Evolutionary conservation across 805 yeast species (phyloP), one percentile per base, ranked within the genome.

Genomic region (Millerago galiae): DNA sequence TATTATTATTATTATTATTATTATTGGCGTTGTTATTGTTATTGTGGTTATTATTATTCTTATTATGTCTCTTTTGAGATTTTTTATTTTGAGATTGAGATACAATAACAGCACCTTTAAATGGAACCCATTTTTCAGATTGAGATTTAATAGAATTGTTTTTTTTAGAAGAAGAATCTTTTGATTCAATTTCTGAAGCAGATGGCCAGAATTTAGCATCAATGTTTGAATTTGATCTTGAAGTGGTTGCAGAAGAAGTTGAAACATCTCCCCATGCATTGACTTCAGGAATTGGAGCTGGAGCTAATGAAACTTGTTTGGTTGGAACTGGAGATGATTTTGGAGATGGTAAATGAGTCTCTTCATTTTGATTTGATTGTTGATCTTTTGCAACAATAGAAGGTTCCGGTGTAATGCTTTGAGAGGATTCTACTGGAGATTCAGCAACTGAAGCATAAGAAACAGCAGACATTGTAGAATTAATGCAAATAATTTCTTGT

Each of bases 51-150:
- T 36, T 42, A n/a, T 34, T 32, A 27, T 34, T 45, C 37, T 46
- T 47, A 38, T 49, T 51, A 18, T 45, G 49, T 46, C 45, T 50
- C 47, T 52, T 54, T 45, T 50, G 50, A 38, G 46, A 51, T 40
- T 40, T 51, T 54, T 42, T 48, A 38, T 27, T 35, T 27, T 25
- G 29, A 35, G 38, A 16, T 49, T 38, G 45, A 11, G 65, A 59
- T 41, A 74, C 65, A 24, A 71, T 72, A 37, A 74, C 75, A 34
- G 75, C 63, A 24, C 78, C 84, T 51, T 77, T 72, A 58, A 74
- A 77, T n/a, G 87, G 87, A 32, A 80, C 74, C 86, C 87, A 81
- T 58, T 82, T 83, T 53, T 77, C 83, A 54, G 75, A 78, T 2
- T 59, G 52, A 12, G 48, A 46, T 37, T 54, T 56, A 37, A 51